Percentiles rank a stretch among this genome's conserved stretches.
Conservation (phyloP, 1,139 yeast species). For the Chernovozyma aurita region DNA sequence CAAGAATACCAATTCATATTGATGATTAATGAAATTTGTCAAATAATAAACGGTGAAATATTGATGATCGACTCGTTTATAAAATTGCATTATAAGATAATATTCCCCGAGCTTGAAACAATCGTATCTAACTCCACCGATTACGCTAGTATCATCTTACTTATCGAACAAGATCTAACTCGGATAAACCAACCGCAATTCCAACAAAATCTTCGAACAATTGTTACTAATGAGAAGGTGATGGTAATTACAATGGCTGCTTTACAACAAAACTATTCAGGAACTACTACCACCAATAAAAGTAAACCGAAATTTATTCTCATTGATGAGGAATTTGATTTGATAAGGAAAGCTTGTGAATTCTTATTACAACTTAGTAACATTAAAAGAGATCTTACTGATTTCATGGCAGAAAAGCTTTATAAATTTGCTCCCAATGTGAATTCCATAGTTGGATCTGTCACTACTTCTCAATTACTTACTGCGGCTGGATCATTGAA, state of each 20-base stretch:
- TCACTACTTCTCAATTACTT: slow-evolving; percentile 70
- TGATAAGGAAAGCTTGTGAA: slow-evolving; percentile 43
- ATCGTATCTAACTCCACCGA: slow-evolving; percentile 62
- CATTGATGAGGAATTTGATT: slow-evolving; percentile 30
- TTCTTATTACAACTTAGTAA: slow-evolving; percentile 43
- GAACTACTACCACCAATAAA: slow-evolving; percentile 2
- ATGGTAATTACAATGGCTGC: slow-evolving; percentile 76
- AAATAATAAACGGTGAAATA: slow-evolving; percentile 56
- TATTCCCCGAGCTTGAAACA: slow-evolving; percentile 70
- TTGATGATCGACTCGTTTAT: slow-evolving; percentile 46
- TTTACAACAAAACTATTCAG: slow-evolving; percentile 28
- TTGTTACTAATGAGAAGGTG: slow-evolving; percentile 59
- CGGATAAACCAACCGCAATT: slow-evolving; percentile 21
- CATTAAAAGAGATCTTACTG: slow-evolving; percentile 41
- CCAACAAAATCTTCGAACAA: slow-evolving; percentile 32
- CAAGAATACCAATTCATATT: slow-evolving; percentile 50
- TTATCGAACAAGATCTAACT: slow-evolving; percentile 49
- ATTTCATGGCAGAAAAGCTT: slow-evolving; percentile 55
- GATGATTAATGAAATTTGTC: slow-evolving; percentile 52
- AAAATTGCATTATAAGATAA: slow-evolving; percentile 49
- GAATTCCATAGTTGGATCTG: slow-evolving; percentile 66
- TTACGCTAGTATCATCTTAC: slow-evolving; percentile 51
- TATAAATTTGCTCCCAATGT: slow-evolving; percentile 75
- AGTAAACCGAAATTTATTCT: neutral
- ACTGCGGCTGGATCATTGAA: slow-evolving; percentile 67